Base-by-base conservation (phyloP, 106 monocot genomes). In the Dendrobium officinale region DNA sequence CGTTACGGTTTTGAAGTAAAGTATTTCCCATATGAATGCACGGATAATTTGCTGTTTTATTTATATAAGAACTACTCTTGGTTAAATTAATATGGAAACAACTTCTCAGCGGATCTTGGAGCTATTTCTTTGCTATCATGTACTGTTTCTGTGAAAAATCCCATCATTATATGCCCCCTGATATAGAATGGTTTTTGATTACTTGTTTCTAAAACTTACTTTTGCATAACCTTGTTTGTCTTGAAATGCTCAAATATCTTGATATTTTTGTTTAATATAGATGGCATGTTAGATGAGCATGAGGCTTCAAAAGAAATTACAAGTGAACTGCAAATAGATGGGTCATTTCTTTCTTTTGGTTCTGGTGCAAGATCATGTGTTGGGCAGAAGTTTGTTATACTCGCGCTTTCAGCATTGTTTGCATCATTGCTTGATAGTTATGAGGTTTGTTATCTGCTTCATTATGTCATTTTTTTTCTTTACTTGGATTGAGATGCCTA, bases 341-440 rank as follows among this genome's bases (percentile, higher is more conserved):
- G 55, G 72, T 74, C 86, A 59, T 88, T 90, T 85, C 88, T 93
- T 88, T 81, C 90, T 75, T 93, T 93, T 90, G 92, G 92, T 15
- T 84, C 68, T 85, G 90, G 92, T 37, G 45, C 81, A 77, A 84
- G 92, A 49, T 83, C 88, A 67, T 93, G 92, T 75, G 59, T 90
- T 85, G 92, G 92, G 20, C 88, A 93, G 79, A 83, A 83, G 42
- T 88, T 83, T 80, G 82, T 80, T 29, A 72, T 88, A 78, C 82
- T 85, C 78, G 86, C 67, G 55, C 86, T 88, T 78, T 49, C 92
- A 79, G 73, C 80, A 43, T 47, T 88, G 45, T 76, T 90, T 80
- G 92, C 90, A 81, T 85, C 68, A 67, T 83, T 90, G 79, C 78
- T 90, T 79, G 73, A 79, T 5, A 64, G 79, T 15, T 93, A 85